Evolutionary conservation across 1,139 yeast genomes (phyloP), one percentile per base, ranked within the genome.

Genomic region (Diutina scorzettiae): DNA sequence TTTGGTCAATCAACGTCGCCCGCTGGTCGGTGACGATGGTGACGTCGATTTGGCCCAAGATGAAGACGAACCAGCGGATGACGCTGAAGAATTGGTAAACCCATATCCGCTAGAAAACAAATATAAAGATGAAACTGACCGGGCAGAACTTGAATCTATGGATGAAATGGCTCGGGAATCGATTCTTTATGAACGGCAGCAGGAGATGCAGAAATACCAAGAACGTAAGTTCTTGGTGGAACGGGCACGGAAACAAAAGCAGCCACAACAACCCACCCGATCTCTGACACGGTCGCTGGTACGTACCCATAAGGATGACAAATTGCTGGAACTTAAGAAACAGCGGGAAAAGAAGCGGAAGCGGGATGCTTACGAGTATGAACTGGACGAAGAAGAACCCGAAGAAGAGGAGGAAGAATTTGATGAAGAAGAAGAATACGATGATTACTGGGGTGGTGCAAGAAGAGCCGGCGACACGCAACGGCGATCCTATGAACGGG

Each of bases 41-140:
- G 51, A 46, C 14, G 51, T 49, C n/a, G 68, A 57, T 3, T 69
- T 61, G 2, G 70, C 61, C 1, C 73, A 64, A 25, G 55, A 47
- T 4, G 56, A 51, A 1, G 59, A 53, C 3, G 60, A 52, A 1
- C 59, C 51, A 2, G 57, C 51, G 1, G 59, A 50, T 4, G 57
- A 48, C 2, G 59, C 50, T 8, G 7, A 57, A 18, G 66, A 65
- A 43, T 72, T 81, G 50, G 57, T 63, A 31, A 73, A 71, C 51
- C 98, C 97, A 6, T 91, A 89, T 58, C 98, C 98, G 2, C 63
- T 91, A 45, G 96, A 87, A 56, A 95, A 95, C 14, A 86, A 86
- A 55, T 91, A 80, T 64, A 83, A 78, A 53, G 83, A 87, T 59
- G 95, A 80, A 46, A 70, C 66, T 7, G 99, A 93, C 60, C 71